Evolutionary conservation across 2,329 filamentous ascomycete genomes (phyloP).

Genomic region (Ceratocystis cacaofunesta): DNA sequence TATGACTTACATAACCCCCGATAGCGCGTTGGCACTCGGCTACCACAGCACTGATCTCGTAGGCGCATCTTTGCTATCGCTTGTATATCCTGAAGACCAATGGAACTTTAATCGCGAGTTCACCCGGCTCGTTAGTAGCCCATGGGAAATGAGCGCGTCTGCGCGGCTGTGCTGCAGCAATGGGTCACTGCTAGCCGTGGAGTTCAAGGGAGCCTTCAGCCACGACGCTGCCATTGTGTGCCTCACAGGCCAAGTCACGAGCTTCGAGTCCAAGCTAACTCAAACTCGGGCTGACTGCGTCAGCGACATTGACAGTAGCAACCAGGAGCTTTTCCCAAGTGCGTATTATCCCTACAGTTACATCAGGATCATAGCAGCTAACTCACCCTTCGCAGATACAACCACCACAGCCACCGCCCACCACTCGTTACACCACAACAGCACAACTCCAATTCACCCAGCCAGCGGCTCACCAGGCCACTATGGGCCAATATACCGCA

Average conservation of each 20-base stretch:
- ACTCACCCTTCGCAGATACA: neutral
- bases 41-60: conserved; percentile 56
- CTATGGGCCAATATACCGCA: neutral
- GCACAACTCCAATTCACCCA: neutral
- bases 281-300: no score
- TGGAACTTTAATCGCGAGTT: conserved; percentile 74
- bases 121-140: conserved; percentile 68
- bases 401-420: neutral
- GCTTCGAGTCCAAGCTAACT: neutral
- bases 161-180: conserved; percentile 69
- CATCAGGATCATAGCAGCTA: neutral
- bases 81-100: conserved; percentile 74
- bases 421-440: neutral
- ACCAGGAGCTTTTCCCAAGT: neutral
- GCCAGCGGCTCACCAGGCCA: neutral
- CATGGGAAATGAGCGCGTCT: conserved; percentile 68
- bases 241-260: neutral
- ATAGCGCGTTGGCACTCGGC: conserved; percentile 58
- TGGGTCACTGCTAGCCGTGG: conserved; percentile 63
- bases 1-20: conserved; percentile 75
- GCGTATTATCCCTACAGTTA: neutral
- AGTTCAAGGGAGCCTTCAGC: conserved; percentile 53
- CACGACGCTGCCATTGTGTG: neutral
- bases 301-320: no score
- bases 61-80: conserved; percentile 62